Evolutionary conservation across 768 basidiomycete species (phyloP), one percentile per base, ranked within the genome.

Genomic region (Bullera alba): DNA sequence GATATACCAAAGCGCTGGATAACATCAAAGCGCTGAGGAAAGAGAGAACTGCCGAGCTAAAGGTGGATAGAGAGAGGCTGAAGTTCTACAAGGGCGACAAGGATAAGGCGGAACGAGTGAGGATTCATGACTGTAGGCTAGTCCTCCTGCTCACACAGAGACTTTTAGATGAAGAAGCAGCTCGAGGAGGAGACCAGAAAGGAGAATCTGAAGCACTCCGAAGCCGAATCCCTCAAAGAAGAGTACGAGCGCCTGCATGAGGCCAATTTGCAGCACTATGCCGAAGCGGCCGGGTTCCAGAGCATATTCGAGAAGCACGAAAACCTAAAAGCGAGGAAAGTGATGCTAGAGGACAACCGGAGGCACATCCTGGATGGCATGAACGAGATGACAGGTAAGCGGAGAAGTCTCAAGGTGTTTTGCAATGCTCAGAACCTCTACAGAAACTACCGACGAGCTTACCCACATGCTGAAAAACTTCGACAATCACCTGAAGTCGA

Each of bases 1-100:
- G 92, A 63, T 99, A 96, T 73, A 96, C 93, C 0, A 97, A 97
- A 66, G 95, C 93, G 0, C 78, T 99, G 1, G 89, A 95, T 52
- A 82, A 84, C 23, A 96, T 97, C 75, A 95, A 92, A 69, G 65
- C 73, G 30, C 77, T 97, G 17, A 82, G 92, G 44, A 97, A 97
- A 68, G 95, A 97, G 32, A 83, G 89, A 10, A 78, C 83, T 2
- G 80, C 85, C 1, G 93, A 96, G 48, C 79, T 95, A 50, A 99
- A 97, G 73, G 82, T 86, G 0, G 95, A 99, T 71, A 86, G 86
- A 59, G 93, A 88, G 65, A 81, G 85, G 8, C 78, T 96, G 4
- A 79, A 85, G 35, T 80, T 82, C 15, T 78, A 95, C 17, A 79
- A 82, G 17, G 76, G 79, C 19, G 89, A 96, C 74, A 95, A 95